Conservation (phyloP, 2,329 filamentous ascomycete genomes). For the Aspergillus arachidicola region DNA sequence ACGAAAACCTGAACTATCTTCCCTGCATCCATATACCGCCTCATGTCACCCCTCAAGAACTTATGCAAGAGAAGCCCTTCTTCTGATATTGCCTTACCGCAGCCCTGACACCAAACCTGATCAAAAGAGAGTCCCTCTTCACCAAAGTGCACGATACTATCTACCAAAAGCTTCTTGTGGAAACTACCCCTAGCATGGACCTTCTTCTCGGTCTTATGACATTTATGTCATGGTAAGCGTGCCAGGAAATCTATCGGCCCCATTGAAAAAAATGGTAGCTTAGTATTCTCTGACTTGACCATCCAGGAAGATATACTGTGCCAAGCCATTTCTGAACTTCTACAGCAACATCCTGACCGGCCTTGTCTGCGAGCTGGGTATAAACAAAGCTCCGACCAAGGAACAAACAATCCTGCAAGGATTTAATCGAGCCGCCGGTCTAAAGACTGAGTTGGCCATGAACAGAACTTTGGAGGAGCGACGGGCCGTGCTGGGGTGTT, state of each 20-base stretch:
- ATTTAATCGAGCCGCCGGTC: background rate
- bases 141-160: conserved; percentile 49
- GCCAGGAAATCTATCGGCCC: background rate
- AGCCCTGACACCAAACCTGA: conserved; percentile 47
- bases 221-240: conserved; percentile 46
- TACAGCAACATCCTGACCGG: conserved; percentile 18
- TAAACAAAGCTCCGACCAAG: background rate
- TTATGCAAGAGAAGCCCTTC: conserved; percentile 50
- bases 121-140: conserved; percentile 44
- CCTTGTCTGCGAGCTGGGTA: conserved; percentile 19
- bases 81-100: conserved; percentile 55
- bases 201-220: conserved; percentile 55
- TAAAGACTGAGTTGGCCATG: background rate
- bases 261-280: background rate
- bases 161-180: conserved; percentile 47
- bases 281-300: background rate
- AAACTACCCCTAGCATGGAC: conserved; percentile 53
- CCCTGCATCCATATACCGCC: conserved; percentile 50
- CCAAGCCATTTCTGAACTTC: background rate
- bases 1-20: conserved; percentile 46
- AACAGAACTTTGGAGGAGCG: conserved; percentile 52
- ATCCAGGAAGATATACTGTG: background rate
- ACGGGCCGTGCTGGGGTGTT: conserved; percentile 53
- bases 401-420: background rate
- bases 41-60: conserved; percentile 32